Conservation (phyloP, 768 basidiomycete genomes). For the Collybiopsis luxurians region DNA sequence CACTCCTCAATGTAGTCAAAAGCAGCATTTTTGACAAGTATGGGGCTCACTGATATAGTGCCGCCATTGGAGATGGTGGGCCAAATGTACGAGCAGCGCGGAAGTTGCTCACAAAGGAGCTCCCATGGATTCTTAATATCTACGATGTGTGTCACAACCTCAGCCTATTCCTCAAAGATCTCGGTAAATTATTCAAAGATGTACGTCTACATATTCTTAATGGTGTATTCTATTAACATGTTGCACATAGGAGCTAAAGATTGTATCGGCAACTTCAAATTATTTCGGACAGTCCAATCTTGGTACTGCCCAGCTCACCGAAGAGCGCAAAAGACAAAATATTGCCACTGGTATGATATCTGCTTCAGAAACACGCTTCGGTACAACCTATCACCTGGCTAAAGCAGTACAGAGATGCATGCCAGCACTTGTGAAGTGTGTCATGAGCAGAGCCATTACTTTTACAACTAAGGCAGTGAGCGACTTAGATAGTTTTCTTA, state of each 20-base stretch:
- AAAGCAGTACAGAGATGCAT: constrained; percentile 20
- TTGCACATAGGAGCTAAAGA: constrained; percentile 15
- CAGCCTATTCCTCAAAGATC: constrained; percentile 25
- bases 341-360: constrained; percentile 21
- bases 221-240: neutral
- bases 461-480: constrained; percentile 23
- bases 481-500: neutral
- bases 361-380: constrained; percentile 23
- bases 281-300: constrained; percentile 27
- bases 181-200: constrained; percentile 25
- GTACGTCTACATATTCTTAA: constrained; percentile 11
- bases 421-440: constrained; percentile 17
- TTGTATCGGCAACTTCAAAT: constrained; percentile 20
- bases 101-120: constrained; percentile 10
- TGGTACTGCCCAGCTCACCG: constrained; percentile 19
- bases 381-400: constrained; percentile 21
- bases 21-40: no score
- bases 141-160: constrained; percentile 29
- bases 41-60: constrained; percentile 17
- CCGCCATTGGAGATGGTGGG: constrained; percentile 23
- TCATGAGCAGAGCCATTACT: constrained; percentile 10
- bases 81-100: constrained; percentile 21
- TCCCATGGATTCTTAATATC: constrained; percentile 24
- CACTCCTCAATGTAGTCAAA: no score
- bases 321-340: constrained; percentile 15